phyloP scores from a whole-genome alignment of 1,284 basidiomycete species.

The Cryptococcus sp. region DNA sequence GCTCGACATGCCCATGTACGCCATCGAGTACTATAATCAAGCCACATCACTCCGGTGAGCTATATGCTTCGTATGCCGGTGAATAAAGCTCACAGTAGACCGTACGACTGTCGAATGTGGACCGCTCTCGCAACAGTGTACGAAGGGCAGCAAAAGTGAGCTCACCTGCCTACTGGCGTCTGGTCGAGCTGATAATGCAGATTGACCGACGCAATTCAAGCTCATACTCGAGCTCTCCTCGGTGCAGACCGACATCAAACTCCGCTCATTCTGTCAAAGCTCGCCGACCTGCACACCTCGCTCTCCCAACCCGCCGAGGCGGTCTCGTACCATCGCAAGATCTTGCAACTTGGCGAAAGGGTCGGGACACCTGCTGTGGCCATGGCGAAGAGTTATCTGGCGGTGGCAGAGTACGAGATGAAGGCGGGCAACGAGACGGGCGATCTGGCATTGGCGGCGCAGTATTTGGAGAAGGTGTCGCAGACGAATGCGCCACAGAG shows the following conservation, averaged over 20 bases:
- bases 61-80: background rate
- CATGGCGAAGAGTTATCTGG: constrained; percentile 70
- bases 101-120: constrained; percentile 96
- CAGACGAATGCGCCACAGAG: constrained; percentile 50
- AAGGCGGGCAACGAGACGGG: constrained; percentile 48
- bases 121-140: constrained; percentile 90
- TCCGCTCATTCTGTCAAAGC: constrained; percentile 60
- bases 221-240: constrained; percentile 79
- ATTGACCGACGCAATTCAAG: constrained; percentile 76
- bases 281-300: constrained; percentile 62
- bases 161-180: too few relatives aligned
- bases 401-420: constrained; percentile 69
- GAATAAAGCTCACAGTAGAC: constrained; percentile 52
- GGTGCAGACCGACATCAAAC: constrained; percentile 76
- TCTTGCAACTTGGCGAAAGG: constrained; percentile 68
- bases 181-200: constrained; percentile 51
- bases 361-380: constrained; percentile 59
- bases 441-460: constrained; percentile 39
- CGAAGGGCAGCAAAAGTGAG: constrained; percentile 76
- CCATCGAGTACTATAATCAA: constrained; percentile 92
- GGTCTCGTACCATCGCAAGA: constrained; percentile 38
- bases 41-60: constrained; percentile 81
- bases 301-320: constrained; percentile 54
- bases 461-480: constrained; percentile 64
- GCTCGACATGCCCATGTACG: constrained; percentile 92